These are phyloP conservation scores for Cryptomeria japonica DNA, from an alignment of 75 land plant genomes.

Conservation along the genomic window DNA sequence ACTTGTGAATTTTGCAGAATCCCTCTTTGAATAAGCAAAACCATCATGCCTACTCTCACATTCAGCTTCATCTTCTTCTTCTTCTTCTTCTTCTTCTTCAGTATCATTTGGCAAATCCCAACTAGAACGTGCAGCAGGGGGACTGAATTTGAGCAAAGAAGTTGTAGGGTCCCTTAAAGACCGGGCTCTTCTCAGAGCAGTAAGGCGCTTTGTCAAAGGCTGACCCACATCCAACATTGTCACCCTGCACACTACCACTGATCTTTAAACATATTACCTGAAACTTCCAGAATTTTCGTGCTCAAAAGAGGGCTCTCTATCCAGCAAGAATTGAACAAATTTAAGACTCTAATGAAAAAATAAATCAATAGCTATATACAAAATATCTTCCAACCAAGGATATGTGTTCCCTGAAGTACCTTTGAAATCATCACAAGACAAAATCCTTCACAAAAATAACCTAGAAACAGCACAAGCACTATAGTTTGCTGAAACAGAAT, in stretches of 20 bases:
- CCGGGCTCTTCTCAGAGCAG: slow-evolving; percentile 58
- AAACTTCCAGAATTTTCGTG: neutral
- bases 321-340: neutral
- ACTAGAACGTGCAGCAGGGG: slow-evolving; percentile 21
- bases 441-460: neutral
- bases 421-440: neutral
- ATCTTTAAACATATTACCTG: neutral
- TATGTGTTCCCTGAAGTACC: neutral
- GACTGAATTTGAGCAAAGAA: slow-evolving; percentile 55
- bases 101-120: slow-evolving; percentile 31
- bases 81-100: neutral
- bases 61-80: neutral
- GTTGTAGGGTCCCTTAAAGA: slow-evolving; percentile 77
- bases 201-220: slow-evolving; percentile 59
- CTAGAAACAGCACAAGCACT: neutral
- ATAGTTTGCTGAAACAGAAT: neutral
- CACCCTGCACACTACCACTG: neutral
- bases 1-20: neutral
- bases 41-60: neutral
- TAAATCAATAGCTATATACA: neutral
- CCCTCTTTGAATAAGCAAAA: neutral
- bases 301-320: neutral
- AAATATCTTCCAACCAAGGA: neutral
- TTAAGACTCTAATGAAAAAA: neutral
- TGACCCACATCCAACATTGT: slow-evolving; percentile 41